Conservation (phyloP, 148 eudicot species). For the Spergularia bocconei region DNA sequence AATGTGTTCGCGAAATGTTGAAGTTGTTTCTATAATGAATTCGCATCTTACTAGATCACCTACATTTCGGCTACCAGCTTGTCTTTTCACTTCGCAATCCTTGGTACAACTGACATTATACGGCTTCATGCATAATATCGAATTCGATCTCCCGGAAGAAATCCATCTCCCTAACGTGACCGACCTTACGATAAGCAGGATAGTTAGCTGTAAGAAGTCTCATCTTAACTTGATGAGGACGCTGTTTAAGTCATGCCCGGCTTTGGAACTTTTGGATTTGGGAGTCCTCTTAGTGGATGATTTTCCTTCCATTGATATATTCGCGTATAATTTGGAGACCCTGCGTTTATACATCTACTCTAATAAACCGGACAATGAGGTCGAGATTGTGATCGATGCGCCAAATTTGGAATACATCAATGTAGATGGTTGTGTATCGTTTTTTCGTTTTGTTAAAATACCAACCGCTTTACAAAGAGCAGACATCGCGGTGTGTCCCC, state of each 20-base stretch:
- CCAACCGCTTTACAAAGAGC: too few relatives aligned
- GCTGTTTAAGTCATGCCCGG: background rate
- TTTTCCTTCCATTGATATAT: background rate
- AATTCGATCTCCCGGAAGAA: background rate
- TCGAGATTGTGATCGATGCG: background rate
- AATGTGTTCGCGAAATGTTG: background rate
- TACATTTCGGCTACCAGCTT: background rate
- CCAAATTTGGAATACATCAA: background rate
- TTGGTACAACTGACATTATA: background rate
- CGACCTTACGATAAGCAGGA: background rate
- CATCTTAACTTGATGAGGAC: background rate
- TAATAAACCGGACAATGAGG: too few relatives aligned
- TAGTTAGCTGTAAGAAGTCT: too few relatives aligned
- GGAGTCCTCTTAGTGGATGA: background rate
- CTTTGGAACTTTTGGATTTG: background rate
- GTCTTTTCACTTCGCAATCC: background rate
- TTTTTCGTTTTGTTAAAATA: too few relatives aligned
- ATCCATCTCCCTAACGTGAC: slow-evolving; percentile 3
- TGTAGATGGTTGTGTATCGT: background rate
- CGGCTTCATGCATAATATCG: background rate
- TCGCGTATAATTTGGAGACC: background rate
- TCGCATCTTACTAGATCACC: too few relatives aligned
- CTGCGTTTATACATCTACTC: background rate
- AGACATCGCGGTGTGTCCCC: too few relatives aligned
- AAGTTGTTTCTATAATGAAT: background rate